Evolutionary conservation across 2,329 filamentous ascomycete species (phyloP).

Genomic region (Pezicula rhizophila): DNA sequence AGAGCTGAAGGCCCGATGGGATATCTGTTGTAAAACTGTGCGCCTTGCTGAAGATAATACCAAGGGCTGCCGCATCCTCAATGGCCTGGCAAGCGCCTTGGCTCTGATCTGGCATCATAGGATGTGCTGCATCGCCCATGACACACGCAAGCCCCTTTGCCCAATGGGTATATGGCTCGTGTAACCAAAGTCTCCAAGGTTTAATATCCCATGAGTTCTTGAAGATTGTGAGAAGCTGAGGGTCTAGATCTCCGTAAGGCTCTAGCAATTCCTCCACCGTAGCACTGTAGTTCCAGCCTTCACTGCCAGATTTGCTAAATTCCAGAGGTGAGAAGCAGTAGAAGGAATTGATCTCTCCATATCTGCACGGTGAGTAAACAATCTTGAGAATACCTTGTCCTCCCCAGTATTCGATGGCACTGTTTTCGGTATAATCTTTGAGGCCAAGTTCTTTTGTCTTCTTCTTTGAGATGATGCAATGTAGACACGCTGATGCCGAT

Average conservation of each 20-base stretch:
- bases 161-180: constrained; percentile 52
- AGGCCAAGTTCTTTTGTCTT: constrained; percentile 19
- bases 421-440: constrained; percentile 16
- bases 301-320: constrained; percentile 17
- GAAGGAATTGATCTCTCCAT: constrained; percentile 31
- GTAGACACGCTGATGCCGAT: constrained; percentile 32
- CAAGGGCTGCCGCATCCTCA: no score
- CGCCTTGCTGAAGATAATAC: no score
- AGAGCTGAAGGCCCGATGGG: constrained; percentile 40
- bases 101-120: no score
- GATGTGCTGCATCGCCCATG: no score
- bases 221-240: constrained; percentile 17
- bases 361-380: constrained; percentile 32
- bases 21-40: constrained; percentile 39
- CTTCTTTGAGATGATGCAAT: constrained; percentile 29
- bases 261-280: constrained; percentile 52
- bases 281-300: constrained; percentile 20
- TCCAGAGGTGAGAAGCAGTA: constrained; percentile 32
- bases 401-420: constrained; percentile 28
- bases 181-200: constrained; percentile 31
- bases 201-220: constrained; percentile 24
- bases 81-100: no score
- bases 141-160: no score
- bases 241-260: constrained; percentile 54
- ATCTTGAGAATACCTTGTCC: constrained; percentile 35